Conservation (phyloP, 73 alveolate genomes). For the Tetrahymena elliotti region DNA sequence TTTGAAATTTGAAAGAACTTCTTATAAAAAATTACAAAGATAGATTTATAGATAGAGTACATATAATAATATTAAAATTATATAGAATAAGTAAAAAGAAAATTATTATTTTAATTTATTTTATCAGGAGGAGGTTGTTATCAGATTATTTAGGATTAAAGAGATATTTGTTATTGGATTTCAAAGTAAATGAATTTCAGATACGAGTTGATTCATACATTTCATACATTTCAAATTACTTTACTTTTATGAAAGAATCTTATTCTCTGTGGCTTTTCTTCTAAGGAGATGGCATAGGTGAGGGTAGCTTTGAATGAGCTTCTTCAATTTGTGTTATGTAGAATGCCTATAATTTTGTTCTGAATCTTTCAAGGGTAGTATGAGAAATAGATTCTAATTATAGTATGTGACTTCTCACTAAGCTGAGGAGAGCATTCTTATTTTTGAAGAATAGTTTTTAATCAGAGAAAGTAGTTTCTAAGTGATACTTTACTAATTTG, state of each 20-base stretch:
- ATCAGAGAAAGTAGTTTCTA: neutral
- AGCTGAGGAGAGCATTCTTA: neutral
- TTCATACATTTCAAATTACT: neutral
- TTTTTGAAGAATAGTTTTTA: neutral
- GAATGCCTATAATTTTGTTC: neutral
- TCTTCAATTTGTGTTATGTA: neutral
- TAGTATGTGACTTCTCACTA: neutral
- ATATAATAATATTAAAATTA: no score
- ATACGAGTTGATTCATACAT: neutral
- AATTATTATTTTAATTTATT: no score
- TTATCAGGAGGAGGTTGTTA: no score
- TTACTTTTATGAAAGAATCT: neutral
- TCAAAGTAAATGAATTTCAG: neutral
- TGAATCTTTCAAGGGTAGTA: neutral
- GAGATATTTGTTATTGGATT: no score
- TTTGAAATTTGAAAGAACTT: no score
- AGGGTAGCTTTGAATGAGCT: neutral
- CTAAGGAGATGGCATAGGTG: neutral
- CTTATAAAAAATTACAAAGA: no score
- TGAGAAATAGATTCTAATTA: neutral
- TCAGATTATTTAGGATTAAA: no score
- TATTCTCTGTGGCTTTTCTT: neutral
- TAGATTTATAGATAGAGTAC: no score
- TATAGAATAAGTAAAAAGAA: no score
- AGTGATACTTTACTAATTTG: neutral